These are phyloP conservation scores for Rehmannia glutinosa DNA, from an alignment of 257 asterid species.

Conservation along the genomic window DNA sequence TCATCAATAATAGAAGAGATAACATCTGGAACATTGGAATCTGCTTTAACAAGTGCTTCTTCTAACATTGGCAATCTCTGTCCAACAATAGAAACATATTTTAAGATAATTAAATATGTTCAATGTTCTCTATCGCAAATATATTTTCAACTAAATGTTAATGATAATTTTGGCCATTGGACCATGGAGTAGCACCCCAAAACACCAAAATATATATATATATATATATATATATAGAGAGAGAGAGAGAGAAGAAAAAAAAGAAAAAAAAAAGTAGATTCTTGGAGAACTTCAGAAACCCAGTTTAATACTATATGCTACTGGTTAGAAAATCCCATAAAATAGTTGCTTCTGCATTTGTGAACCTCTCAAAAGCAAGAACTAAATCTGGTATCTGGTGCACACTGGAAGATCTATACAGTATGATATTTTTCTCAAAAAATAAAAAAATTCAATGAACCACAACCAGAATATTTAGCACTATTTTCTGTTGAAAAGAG, in stretches of 20 bases:
- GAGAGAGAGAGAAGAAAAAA: too few species aligned
- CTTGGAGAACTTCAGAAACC: too few species aligned
- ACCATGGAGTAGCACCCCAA: background rate
- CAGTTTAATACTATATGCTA: too few species aligned
- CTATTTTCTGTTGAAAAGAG: too few species aligned
- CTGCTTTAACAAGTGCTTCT: slow-evolving; percentile 51
- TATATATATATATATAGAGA: too few species aligned
- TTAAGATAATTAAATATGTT: background rate
- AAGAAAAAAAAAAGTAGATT: too few species aligned
- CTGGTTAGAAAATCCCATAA: too few species aligned
- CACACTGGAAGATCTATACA: background rate
- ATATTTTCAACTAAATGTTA: background rate
- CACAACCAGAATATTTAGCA: too few species aligned
- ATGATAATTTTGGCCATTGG: background rate
- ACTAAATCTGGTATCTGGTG: background rate
- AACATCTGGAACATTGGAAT: slow-evolving; percentile 57
- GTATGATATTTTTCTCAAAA: too few species aligned
- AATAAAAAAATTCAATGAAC: background rate
- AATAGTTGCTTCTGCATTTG: too few species aligned
- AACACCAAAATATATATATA: too few species aligned
- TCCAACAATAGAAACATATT: slow-evolving; percentile 13
- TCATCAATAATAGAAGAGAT: slow-evolving; percentile 54
- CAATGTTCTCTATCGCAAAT: background rate
- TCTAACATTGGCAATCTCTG: slow-evolving; percentile 63
- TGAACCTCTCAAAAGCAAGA: background rate